Conservation (phyloP, 2,329 filamentous ascomycete genomes). For the Xylariales sp. region DNA sequence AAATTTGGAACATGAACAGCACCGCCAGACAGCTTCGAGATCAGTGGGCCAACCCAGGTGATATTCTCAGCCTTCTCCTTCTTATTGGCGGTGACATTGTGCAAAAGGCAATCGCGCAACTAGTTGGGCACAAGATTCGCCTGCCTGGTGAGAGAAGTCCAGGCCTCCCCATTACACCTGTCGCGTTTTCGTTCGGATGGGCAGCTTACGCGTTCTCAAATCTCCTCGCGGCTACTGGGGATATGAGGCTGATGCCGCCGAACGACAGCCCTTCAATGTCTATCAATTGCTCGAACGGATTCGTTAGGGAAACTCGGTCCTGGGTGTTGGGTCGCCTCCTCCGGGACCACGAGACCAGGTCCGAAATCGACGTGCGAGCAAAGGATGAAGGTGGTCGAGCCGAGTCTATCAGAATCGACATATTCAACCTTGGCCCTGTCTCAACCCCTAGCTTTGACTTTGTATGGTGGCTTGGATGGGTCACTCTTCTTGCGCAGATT, state of each 20-base stretch:
- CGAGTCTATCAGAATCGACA: slow-evolving; percentile 9
- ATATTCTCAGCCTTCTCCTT: slow-evolving; percentile 16
- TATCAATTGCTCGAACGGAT: slow-evolving; percentile 11
- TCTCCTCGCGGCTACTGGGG: slow-evolving; percentile 11
- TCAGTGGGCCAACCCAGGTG: slow-evolving; percentile 15
- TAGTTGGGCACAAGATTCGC: slow-evolving; percentile 1
- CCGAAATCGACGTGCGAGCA: neutral
- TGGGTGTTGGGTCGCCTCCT: slow-evolving; percentile 14
- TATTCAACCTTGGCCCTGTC: slow-evolving; percentile 7
- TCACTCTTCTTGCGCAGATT: slow-evolving; percentile 3
- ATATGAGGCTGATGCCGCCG: slow-evolving; percentile 13
- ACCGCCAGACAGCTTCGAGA: neutral
- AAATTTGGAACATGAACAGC: neutral
- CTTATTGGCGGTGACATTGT: slow-evolving; percentile 14
- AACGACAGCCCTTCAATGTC: slow-evolving; percentile 9
- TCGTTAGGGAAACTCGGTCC: slow-evolving; percentile 10
- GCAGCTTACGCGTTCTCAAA: slow-evolving; percentile 12
- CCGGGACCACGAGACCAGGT: slow-evolving; percentile 11
- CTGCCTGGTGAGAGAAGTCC: neutral
- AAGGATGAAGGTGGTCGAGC: slow-evolving; percentile 3
- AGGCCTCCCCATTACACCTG: slow-evolving; percentile 7
- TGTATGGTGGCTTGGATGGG: slow-evolving; percentile 11
- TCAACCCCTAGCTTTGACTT: neutral
- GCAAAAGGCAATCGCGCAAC: slow-evolving; percentile 15
- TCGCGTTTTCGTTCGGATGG: slow-evolving; percentile 18